Evolutionary conservation across 306 rosid genomes (phyloP).

Genomic region (Cucurbita argyrosperma): DNA sequence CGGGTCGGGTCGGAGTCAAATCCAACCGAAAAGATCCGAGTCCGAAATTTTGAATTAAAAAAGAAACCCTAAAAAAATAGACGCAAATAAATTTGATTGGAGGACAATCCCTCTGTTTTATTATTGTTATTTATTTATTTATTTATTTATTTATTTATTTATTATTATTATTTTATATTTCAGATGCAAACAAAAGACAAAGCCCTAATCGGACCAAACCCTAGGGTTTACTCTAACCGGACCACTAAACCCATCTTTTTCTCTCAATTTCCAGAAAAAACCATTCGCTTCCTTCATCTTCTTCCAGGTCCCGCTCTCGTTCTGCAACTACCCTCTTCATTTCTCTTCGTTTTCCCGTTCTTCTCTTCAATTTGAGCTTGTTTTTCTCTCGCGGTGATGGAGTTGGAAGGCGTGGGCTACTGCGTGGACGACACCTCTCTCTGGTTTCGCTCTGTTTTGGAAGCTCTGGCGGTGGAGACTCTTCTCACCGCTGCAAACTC

Average conservation of each 20-base stretch:
- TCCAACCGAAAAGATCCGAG: neutral
- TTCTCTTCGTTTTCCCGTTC: neutral
- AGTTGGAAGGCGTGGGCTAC: constrained; percentile 13
- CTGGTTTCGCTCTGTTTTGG: constrained; percentile 20
- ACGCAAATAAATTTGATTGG: neutral
- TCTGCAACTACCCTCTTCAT: neutral
- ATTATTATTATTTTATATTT: neutral
- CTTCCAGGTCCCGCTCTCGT: neutral
- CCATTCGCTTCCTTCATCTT: neutral
- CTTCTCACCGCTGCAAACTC: constrained; percentile 29
- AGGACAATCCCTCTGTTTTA: neutral
- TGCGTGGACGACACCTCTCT: constrained; percentile 16
- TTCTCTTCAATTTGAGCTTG: constrained; percentile 6
- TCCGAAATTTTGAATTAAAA: neutral
- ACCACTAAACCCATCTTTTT: constrained; percentile 14
- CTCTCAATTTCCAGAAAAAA: constrained; percentile 14
- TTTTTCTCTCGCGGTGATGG: constrained; percentile 25
- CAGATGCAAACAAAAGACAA: neutral
- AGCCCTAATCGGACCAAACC: constrained; percentile 52
- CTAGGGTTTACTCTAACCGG: constrained; percentile 29
- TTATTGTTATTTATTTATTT: neutral
- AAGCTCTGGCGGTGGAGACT: constrained; percentile 29
- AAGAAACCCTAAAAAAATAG: neutral
- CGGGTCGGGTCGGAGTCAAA: neutral
- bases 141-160: neutral